Conservation (phyloP, 768 basidiomycete species). For the Lentinula edodes region DNA sequence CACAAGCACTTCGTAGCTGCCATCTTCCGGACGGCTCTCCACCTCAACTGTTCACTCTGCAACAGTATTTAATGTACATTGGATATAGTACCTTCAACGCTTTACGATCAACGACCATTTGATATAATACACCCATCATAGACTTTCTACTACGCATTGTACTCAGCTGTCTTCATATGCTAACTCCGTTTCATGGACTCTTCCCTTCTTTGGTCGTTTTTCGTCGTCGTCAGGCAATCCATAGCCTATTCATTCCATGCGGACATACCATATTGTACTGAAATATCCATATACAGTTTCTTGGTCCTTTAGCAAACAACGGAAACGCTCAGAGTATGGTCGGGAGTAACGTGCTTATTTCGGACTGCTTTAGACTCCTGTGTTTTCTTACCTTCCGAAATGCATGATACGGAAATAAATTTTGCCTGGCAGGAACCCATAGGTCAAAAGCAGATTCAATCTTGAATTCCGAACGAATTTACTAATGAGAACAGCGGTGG, state of each 20-base stretch:
- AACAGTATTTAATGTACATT: slow-evolving; percentile 52
- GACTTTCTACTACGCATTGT: slow-evolving; percentile 5
- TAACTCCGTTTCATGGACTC: background rate
- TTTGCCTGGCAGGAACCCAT: too few species aligned
- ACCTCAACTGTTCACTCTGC: slow-evolving; percentile 63
- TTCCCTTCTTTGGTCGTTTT: background rate
- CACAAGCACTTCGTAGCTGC: slow-evolving; percentile 36
- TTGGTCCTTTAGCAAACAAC: too few species aligned
- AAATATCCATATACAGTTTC: background rate
- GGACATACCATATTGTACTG: slow-evolving; percentile 1
- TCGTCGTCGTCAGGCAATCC: background rate
- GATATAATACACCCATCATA: slow-evolving; percentile 19
- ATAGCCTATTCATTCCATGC: background rate
- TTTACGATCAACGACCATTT: slow-evolving; percentile 21
- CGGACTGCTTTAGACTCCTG: too few species aligned
- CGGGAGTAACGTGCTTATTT: too few species aligned
- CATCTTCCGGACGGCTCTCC: slow-evolving; percentile 54
- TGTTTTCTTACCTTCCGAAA: too few species aligned
- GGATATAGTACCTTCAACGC: slow-evolving; percentile 1
- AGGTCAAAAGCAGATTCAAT: too few species aligned
- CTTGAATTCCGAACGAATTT: too few species aligned
- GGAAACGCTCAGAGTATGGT: too few species aligned
- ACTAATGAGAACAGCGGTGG: too few species aligned
- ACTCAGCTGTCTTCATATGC: background rate
- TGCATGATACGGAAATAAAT: too few species aligned